Evolutionary conservation across 2,329 filamentous ascomycete species (phyloP).

Genomic region (Aspergillus tamarii): DNA sequence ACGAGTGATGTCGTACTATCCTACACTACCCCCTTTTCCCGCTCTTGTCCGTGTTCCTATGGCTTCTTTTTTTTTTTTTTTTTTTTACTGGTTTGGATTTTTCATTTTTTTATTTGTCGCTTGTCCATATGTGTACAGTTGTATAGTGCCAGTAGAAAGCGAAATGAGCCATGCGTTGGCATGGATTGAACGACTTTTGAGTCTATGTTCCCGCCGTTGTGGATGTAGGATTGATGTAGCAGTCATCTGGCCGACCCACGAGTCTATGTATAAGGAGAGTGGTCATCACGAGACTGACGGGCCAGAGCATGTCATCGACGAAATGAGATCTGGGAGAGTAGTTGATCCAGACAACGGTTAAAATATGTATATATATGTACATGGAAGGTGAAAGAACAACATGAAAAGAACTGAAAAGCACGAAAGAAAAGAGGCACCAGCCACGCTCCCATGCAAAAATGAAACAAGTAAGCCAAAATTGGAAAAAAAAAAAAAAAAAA

Average conservation of each 20-base stretch:
- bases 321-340: no score
- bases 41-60: neutral
- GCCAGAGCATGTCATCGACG: no score
- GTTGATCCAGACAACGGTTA: neutral
- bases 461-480: neutral
- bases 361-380: neutral
- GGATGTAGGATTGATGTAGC: neutral
- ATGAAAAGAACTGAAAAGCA: neutral
- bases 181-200: slow-evolving; percentile 10
- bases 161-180: slow-evolving; percentile 9
- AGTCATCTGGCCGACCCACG: no score
- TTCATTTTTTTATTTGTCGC: neutral
- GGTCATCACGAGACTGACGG: no score
- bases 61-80: neutral
- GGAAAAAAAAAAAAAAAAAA: no score
- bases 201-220: slow-evolving; percentile 3
- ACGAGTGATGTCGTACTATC: slow-evolving; percentile 26
- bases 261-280: no score
- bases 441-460: neutral
- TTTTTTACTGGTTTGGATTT: neutral
- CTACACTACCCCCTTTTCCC: slow-evolving; percentile 11
- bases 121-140: slow-evolving; percentile 25
- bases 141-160: slow-evolving; percentile 26
- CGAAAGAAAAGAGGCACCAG: neutral
- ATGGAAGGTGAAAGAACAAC: neutral